Conservation (phyloP, 495 filamentous ascomycete species). For the Talaromyces adpressus region DNA sequence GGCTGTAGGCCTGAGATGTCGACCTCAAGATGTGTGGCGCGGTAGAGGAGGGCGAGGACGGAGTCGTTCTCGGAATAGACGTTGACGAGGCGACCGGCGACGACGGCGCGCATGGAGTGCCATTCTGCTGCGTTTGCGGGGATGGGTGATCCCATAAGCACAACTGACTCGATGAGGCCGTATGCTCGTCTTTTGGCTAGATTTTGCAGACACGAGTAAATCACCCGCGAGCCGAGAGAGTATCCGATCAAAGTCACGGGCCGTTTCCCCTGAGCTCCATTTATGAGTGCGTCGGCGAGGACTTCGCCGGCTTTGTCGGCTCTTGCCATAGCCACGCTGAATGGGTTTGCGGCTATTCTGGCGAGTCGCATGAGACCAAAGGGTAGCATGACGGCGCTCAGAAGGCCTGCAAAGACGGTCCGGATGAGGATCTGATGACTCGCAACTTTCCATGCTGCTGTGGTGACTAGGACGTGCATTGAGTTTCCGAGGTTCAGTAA, state of each 20-base stretch:
- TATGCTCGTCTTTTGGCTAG: constrained; percentile 75
- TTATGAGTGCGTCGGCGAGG: constrained; percentile 82
- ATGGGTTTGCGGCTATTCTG: constrained; percentile 82
- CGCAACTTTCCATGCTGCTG: constrained; percentile 68
- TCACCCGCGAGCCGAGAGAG: constrained; percentile 81
- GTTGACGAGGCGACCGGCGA: constrained; percentile 67
- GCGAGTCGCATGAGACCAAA: constrained; percentile 69
- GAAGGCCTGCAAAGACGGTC: constrained; percentile 69
- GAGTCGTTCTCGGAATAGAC: constrained; percentile 74
- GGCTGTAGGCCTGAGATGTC: constrained; percentile 70
- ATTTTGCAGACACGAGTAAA: constrained; percentile 71
- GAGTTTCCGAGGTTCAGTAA: constrained; percentile 70
- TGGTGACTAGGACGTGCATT: constrained; percentile 66
- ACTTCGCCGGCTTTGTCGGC: constrained; percentile 82
- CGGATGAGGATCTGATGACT: constrained; percentile 69
- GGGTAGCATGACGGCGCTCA: constrained; percentile 68
- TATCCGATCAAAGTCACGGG: constrained; percentile 85
- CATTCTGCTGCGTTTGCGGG: constrained; percentile 61
- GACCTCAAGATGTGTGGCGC: constrained; percentile 66
- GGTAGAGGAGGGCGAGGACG: constrained; percentile 70
- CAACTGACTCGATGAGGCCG: constrained; percentile 77
- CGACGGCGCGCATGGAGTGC: constrained; percentile 62
- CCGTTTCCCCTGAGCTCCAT: constrained; percentile 81
- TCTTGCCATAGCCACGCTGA: constrained; percentile 71
- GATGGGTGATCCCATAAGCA: constrained; percentile 76